A percentile compares a stretch with the other conserved stretches of the same genome.
These are phyloP conservation scores for Ceratocystis huliohia DNA, from an alignment of 2,329 filamentous ascomycete species.

Conservation along the genomic window DNA sequence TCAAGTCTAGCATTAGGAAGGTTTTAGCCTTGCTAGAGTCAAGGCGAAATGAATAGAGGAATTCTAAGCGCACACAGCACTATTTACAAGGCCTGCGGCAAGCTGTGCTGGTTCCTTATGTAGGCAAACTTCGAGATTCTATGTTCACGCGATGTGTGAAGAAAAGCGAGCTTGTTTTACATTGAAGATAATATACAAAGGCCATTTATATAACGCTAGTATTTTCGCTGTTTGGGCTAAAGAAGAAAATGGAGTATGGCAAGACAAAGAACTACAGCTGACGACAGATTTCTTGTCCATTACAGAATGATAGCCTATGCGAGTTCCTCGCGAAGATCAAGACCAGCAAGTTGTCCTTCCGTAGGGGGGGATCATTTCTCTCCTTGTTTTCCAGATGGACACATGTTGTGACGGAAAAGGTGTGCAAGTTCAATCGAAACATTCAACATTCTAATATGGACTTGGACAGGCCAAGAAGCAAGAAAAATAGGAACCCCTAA, in stretches of 20 bases:
- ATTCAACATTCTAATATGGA: conserved; percentile 15
- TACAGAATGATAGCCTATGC: too few relatives aligned
- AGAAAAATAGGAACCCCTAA: conserved; percentile 11
- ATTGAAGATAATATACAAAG: background rate
- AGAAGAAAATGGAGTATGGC: background rate
- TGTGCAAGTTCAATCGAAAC: background rate
- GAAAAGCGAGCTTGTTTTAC: too few relatives aligned
- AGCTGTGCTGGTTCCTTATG: too few relatives aligned
- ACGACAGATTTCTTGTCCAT: background rate
- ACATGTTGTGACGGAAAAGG: background rate
- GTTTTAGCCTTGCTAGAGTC: background rate
- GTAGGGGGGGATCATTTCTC: too few relatives aligned
- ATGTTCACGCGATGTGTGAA: too few relatives aligned
- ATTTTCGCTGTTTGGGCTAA: background rate
- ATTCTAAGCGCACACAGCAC: background rate
- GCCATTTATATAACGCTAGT: background rate
- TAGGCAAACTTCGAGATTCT: background rate
- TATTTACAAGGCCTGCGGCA: too few relatives aligned
- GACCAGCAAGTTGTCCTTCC: too few relatives aligned
- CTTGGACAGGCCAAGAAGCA: conserved; percentile 8
- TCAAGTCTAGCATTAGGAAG: background rate
- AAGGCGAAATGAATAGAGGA: background rate
- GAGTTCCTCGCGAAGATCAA: too few relatives aligned
- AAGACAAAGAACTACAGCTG: background rate
- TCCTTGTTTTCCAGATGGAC: too few relatives aligned